phyloP scores from a whole-genome alignment of 1,284 basidiomycete species.

The Ceratobasidium sp. region DNA sequence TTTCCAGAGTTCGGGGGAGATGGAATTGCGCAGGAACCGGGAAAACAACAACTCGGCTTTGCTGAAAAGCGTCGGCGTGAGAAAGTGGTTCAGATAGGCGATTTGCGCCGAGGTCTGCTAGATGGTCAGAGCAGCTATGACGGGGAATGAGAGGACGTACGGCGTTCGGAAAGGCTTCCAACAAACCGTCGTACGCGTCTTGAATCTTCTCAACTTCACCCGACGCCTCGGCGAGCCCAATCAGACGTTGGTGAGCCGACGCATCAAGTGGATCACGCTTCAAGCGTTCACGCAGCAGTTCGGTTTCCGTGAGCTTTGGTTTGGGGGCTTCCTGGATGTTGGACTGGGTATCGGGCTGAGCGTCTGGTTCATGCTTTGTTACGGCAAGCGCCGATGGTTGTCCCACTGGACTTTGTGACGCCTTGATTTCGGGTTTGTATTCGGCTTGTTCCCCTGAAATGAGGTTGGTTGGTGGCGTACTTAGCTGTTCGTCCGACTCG shows the following conservation, averaged over 20 bases:
- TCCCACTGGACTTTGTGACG: neutral
- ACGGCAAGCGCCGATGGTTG: neutral
- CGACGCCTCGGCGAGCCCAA: conserved; percentile 69
- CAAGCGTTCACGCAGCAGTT: conserved; percentile 53
- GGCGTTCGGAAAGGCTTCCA: conserved; percentile 79
- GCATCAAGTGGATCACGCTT: conserved; percentile 65
- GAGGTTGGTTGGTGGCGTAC: neutral
- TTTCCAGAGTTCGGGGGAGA: conserved; percentile 86
- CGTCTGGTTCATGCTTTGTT: conserved; percentile 7
- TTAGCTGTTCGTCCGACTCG: neutral
- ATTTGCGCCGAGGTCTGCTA: conserved; percentile 67
- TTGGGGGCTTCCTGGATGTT: conserved; percentile 8
- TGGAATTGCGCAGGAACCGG: conserved; percentile 79
- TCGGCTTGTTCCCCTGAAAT: neutral
- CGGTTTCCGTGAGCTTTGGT: conserved; percentile 28
- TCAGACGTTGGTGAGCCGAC: conserved; percentile 70
- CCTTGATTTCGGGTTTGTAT: neutral
- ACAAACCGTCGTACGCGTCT: conserved; percentile 72
- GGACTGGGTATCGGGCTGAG: conserved; percentile 12
- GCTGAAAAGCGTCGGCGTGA: conserved; percentile 65
- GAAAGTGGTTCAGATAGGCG: conserved; percentile 81
- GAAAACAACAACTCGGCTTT: conserved; percentile 82
- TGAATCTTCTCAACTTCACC: conserved; percentile 73
- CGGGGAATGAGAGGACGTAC: conserved; percentile 53
- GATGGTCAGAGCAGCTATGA: conserved; percentile 6